Evolutionary conservation across 2,329 filamentous ascomycete genomes (phyloP).

Genomic region (Ophiocordyceps sinensis): DNA sequence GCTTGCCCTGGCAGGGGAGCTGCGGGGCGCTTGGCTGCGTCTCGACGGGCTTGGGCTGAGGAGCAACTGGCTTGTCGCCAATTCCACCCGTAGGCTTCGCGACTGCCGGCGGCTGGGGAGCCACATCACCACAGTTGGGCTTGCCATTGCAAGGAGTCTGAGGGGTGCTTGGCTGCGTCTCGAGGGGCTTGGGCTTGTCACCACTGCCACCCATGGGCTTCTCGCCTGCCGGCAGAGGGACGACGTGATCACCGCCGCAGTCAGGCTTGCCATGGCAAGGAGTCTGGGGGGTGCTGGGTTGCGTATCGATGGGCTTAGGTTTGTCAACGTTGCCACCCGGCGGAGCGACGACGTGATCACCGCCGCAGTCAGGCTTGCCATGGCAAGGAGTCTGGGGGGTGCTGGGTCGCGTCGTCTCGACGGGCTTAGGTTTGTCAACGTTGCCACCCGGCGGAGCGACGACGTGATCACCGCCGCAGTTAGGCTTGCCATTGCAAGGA

Average conservation of each 20-base stretch:
- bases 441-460: background rate
- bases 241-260: background rate
- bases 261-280: background rate
- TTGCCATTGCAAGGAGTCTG: background rate
- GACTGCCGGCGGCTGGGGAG: background rate
- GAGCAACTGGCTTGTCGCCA: no score
- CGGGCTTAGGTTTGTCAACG: background rate
- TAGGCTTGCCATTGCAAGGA: no score
- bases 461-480: background rate
- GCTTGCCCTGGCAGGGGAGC: background rate
- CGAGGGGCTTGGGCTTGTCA: background rate
- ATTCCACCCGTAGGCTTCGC: background rate
- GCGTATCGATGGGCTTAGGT: background rate
- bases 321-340: background rate
- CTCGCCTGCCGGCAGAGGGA: background rate
- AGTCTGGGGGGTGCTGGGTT: background rate
- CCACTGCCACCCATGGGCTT: background rate
- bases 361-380: background rate
- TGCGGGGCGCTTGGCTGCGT: background rate
- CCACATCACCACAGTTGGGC: background rate
- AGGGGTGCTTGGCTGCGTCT: background rate
- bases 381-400: background rate
- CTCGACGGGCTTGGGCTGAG: no score
- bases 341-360: background rate
- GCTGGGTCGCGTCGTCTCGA: background rate